Evolutionary conservation across 2,329 filamentous ascomycete genomes (phyloP), one percentile per base, ranked within the genome.

Genomic region (Stagonosporopsis cucurbitacearum): DNA sequence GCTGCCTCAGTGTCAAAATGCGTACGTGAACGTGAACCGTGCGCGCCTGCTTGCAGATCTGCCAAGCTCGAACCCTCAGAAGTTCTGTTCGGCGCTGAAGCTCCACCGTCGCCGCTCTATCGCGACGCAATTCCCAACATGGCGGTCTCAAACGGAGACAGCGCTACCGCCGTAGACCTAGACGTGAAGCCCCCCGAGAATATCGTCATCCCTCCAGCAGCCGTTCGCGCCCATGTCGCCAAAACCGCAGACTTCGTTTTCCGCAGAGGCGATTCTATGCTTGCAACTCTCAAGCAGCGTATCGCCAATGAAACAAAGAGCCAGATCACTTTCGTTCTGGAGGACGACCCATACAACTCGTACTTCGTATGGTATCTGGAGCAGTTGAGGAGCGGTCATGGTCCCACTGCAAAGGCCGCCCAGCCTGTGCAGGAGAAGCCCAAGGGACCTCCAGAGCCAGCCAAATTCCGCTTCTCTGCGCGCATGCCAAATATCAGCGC

Each of bases 401-500:
- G 92, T 50, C 83, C 96, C 35, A 44, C 58, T 15, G 54, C 59
- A 28, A 50, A 57, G 50, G 54, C 66, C 6, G 54, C 62, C 36
- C 58, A 54, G 13, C 59, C 54, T 11, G 59, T 80, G 65, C 80
- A 77, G 45, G 84, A 86, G 74, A 92, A 90, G 72, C 88, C 91
- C 39, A 86, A 90, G 75, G 94, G 93, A 20, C 94, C 94, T 7
- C 87, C 89, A 39, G 87, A 93, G 70, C 95, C 95, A 15, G 85
- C 90, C 54, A 89, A 93, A 68, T 98, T 96, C 71, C 86, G 90
- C 65, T 99, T 97, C 79, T 96, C 92, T 52, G 93, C 95, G 66
- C 90, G 93, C 73, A 96, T 98, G 91, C 95, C 95, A 54, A 94
- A 93, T 65, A 96, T 99, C 79, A 96, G 89, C 77, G 92, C 96